Conservation (phyloP, 257 asterid genomes). For the Nicotiana tomentosiformis region DNA sequence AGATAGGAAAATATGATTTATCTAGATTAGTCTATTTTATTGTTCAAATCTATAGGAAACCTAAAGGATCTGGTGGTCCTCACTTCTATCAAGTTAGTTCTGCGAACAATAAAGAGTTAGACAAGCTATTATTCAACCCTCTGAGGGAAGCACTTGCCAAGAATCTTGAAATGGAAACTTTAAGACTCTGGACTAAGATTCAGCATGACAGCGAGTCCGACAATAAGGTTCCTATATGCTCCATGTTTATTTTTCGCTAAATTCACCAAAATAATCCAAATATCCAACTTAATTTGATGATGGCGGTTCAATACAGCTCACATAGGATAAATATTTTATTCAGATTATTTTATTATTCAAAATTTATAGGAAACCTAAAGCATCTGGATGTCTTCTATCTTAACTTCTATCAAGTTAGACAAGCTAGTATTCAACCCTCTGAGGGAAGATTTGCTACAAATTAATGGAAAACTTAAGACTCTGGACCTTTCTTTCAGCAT, state of each 20-base stretch:
- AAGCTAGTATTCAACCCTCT: not conserved
- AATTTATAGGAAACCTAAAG: not conserved
- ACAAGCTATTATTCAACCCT: not conserved
- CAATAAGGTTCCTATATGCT: not conserved
- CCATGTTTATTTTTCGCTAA: not conserved
- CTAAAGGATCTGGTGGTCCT: not conserved
- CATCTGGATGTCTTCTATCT: not conserved
- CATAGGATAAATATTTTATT: not conserved
- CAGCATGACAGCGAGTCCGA: not conserved
- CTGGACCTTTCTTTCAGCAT: not conserved
- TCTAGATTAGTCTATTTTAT: not conserved
- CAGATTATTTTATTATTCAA: not conserved
- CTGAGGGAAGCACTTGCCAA: not conserved
- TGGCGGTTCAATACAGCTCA: not conserved
- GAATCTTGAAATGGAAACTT: not conserved
- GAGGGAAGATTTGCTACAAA: not conserved
- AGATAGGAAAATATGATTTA: not conserved
- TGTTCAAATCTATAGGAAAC: not conserved
- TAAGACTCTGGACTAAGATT: not conserved
- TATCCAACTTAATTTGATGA: not conserved
- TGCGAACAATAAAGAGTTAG: not conserved
- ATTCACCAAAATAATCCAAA: not conserved
- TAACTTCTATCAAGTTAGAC: not conserved
- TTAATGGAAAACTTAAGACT: not conserved
- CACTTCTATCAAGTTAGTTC: not conserved